Conservation (phyloP, 1,139 yeast species). For the Candida buenavistaensis region DNA sequence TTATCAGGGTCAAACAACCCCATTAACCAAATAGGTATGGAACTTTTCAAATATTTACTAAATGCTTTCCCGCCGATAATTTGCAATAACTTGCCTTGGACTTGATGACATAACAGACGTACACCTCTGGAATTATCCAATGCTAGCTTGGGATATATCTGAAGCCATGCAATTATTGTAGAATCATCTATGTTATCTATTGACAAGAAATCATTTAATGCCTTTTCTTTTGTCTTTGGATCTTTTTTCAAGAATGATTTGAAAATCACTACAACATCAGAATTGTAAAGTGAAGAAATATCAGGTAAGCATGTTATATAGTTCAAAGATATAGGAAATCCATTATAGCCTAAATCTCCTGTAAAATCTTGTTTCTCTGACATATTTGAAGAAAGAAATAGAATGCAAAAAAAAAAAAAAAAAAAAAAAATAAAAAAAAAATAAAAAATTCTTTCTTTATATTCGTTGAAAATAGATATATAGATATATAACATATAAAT, state of each 20-base stretch:
- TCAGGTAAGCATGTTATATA: slow-evolving; percentile 82
- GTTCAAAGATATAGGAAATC: slow-evolving; percentile 69
- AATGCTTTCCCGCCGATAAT: slow-evolving; percentile 62
- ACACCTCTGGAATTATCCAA: slow-evolving; percentile 69
- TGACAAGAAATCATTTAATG: slow-evolving; percentile 54
- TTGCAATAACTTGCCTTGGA: slow-evolving; percentile 50
- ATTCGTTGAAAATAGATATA: too few relatives aligned
- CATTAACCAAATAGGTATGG: slow-evolving; percentile 70
- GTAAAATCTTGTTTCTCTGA: not conserved
- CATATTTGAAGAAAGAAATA: not conserved
- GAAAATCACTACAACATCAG: slow-evolving; percentile 65
- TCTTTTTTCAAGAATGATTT: slow-evolving; percentile 78
- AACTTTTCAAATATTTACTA: slow-evolving; percentile 65
- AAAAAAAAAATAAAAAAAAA: too few relatives aligned
- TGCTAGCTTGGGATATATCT: slow-evolving; percentile 75
- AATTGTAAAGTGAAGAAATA: slow-evolving; percentile 52
- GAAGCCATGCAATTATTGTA: slow-evolving; percentile 70
- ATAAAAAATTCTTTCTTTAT: too few relatives aligned
- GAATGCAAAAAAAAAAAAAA: too few relatives aligned
- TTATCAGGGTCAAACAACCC: slow-evolving; percentile 73
- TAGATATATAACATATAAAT: too few relatives aligned
- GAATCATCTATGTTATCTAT: slow-evolving; percentile 39
- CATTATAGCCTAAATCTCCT: slow-evolving; percentile 44
- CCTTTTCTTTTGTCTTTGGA: slow-evolving; percentile 80
- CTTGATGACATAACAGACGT: slow-evolving; percentile 59